Conservation (phyloP, 805 yeast species). For the Lipomyces orientalis region DNA sequence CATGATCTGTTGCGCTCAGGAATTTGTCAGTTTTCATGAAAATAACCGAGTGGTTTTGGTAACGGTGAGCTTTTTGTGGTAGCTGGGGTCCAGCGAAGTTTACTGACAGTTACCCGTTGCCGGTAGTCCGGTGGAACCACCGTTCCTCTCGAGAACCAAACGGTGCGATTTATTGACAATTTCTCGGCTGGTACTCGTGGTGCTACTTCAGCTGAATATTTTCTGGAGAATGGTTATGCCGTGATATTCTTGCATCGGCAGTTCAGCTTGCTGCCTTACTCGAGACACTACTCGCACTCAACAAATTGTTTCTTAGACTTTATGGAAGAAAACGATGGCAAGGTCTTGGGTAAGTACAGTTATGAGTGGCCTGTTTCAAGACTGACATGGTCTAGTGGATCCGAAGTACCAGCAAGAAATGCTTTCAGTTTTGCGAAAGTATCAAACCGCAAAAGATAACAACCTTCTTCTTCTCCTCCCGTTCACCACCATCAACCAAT, state of each 20-base stretch:
- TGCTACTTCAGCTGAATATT: conserved; percentile 92
- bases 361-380: background rate
- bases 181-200: conserved; percentile 98
- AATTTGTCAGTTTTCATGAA: conserved; percentile 65
- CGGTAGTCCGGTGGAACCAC: conserved; percentile 88
- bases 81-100: background rate
- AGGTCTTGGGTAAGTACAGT: conserved; percentile 50
- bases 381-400: conserved; percentile 49
- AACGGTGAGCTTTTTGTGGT: conserved; percentile 50
- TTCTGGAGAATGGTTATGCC: conserved; percentile 83
- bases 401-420: conserved; percentile 65
- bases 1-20: conserved; percentile 60
- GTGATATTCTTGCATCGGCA: conserved; percentile 93
- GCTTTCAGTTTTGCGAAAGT: conserved; percentile 62
- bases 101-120: background rate
- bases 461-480: conserved; percentile 73
- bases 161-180: conserved; percentile 95
- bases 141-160: conserved; percentile 94
- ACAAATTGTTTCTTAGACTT: conserved; percentile 86
- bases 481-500: conserved; percentile 94
- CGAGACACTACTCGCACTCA: conserved; percentile 84
- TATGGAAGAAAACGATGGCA: conserved; percentile 60
- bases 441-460: conserved; percentile 54
- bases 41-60: conserved; percentile 70
- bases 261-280: conserved; percentile 87